Conservation (phyloP, 257 asterid species). For the Nicotiana paniculata region DNA sequence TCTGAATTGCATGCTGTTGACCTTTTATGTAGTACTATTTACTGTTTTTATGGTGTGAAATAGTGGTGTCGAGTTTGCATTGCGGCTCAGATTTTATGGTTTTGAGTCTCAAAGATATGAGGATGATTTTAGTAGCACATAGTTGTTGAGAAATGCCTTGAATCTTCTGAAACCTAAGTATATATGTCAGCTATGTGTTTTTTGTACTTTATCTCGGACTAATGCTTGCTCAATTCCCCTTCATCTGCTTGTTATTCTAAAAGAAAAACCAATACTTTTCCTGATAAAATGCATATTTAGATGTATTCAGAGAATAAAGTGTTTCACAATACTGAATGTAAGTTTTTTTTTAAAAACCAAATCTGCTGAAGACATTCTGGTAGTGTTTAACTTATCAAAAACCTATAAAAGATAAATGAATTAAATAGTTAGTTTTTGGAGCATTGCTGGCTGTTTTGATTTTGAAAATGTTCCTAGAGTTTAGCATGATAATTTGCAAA, state of each 20-base stretch:
- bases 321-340: not conserved
- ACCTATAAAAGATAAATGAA: not conserved
- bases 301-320: not conserved
- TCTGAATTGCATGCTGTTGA: not conserved
- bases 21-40: not conserved
- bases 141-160: too few species aligned
- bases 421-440: not conserved
- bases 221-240: not conserved
- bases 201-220: not conserved
- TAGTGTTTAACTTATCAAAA: not conserved
- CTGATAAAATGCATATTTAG: too few species aligned
- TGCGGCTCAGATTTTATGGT: not conserved
- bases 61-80: not conserved
- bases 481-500: not conserved
- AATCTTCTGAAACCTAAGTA: not conserved
- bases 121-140: too few species aligned
- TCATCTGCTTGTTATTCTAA: not conserved
- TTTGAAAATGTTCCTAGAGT: not conserved
- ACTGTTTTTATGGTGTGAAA: not conserved
- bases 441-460: not conserved
- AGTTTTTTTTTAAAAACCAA: not conserved
- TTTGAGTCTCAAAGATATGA: too few species aligned
- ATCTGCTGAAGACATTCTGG: not conserved
- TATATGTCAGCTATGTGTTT: not conserved
- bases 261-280: too few species aligned